phyloP scores from a whole-genome alignment of 2,329 filamentous ascomycete genomes.

The Penicillium sp. region DNA sequence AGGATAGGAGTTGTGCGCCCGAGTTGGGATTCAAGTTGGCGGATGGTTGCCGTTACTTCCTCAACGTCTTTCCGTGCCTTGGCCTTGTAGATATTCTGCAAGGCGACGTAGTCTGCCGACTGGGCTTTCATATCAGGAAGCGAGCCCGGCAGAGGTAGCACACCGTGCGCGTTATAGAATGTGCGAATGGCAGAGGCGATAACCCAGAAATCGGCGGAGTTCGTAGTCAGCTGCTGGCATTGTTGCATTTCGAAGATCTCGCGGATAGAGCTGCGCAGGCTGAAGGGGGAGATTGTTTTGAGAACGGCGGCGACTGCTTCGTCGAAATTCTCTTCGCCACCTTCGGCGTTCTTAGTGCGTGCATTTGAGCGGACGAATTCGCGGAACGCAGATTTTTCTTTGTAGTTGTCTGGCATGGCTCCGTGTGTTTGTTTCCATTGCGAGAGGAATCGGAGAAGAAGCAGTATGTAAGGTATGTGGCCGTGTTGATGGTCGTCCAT shows the following conservation, averaged over 20 bases:
- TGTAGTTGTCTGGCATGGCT: constrained; percentile 72
- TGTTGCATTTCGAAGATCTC: constrained; percentile 75
- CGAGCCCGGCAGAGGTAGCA: constrained; percentile 79
- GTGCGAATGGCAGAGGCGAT: constrained; percentile 75
- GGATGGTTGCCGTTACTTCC: constrained; percentile 69
- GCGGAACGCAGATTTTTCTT: constrained; percentile 83
- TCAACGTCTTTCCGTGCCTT: constrained; percentile 78
- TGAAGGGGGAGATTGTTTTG: constrained; percentile 74
- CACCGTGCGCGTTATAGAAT: constrained; percentile 72
- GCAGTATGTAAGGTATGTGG: constrained; percentile 82
- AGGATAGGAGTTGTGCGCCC: constrained; percentile 56
- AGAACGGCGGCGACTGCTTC: constrained; percentile 86
- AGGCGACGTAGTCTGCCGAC: constrained; percentile 81
- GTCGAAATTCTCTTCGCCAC: constrained; percentile 94
- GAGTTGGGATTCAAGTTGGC: constrained; percentile 52
- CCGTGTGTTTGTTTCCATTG: constrained; percentile 73
- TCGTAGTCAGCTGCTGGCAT: constrained; percentile 46
- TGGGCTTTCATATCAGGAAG: constrained; percentile 98
- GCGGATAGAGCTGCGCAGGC: constrained; percentile 67
- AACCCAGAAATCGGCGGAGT: constrained; percentile 77
- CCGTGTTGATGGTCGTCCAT: constrained; percentile 81
- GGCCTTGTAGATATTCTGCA: constrained; percentile 90
- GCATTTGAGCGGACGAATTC: constrained; percentile 66
- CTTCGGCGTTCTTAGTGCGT: constrained; percentile 73
- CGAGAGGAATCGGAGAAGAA: constrained; percentile 79